Conservation (phyloP, 2,329 filamentous ascomycete species). For the Penicillium sclerotiorum region DNA sequence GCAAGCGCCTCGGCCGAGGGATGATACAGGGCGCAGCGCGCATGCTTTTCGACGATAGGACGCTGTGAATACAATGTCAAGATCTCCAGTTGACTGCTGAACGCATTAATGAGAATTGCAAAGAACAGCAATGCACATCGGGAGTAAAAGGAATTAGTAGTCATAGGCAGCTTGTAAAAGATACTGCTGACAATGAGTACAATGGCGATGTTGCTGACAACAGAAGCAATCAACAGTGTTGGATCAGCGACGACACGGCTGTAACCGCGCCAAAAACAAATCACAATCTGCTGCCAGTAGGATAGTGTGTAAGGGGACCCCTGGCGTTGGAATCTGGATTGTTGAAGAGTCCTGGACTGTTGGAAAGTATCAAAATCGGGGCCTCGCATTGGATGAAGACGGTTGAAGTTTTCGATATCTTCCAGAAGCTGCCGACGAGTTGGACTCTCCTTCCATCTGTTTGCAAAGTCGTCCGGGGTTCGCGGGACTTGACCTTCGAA, state of each 20-base stretch:
- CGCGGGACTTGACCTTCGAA: conserved; percentile 64
- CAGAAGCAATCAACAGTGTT: conserved; percentile 66
- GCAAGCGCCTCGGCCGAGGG: conserved; percentile 83
- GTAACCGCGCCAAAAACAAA: conserved; percentile 80
- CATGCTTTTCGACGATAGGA: conserved; percentile 88
- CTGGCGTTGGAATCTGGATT: conserved; percentile 51
- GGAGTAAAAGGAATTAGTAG: conserved; percentile 72
- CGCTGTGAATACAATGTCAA: conserved; percentile 84
- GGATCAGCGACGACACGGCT: conserved; percentile 73
- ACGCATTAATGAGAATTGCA: conserved; percentile 81
- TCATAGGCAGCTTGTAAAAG: conserved; percentile 71
- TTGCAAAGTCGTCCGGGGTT: conserved; percentile 69
- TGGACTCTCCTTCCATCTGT: neutral
- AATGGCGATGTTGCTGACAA: conserved; percentile 63
- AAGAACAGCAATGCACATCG: conserved; percentile 82
- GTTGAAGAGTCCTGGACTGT: conserved; percentile 37
- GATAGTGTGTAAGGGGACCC: conserved; percentile 82
- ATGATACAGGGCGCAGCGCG: conserved; percentile 84
- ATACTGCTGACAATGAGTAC: conserved; percentile 56
- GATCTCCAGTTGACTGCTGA: conserved; percentile 61
- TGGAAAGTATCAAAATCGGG: conserved; percentile 30
- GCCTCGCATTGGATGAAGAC: conserved; percentile 1
- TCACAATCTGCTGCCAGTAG: conserved; percentile 68
- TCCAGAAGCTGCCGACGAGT: neutral
- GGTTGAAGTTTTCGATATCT: conserved; percentile 4